Conservation (phyloP, 2,329 filamentous ascomycete genomes). For the Fusarium sp. region DNA sequence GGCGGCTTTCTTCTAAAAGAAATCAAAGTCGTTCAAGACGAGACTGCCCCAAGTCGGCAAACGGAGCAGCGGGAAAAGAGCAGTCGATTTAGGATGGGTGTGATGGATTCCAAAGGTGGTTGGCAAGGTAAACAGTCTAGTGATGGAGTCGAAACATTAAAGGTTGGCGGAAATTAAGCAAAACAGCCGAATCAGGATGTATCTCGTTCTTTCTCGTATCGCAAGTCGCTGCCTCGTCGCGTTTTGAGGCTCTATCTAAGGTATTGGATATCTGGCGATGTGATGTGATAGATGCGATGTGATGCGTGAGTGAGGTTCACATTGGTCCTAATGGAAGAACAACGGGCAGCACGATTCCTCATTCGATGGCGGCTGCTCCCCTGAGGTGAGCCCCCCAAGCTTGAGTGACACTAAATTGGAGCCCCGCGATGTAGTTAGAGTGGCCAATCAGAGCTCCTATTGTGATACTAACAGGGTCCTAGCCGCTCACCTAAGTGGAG, state of each 20-base stretch:
- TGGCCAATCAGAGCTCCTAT: constrained; percentile 27
- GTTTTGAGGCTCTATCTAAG: constrained; percentile 32
- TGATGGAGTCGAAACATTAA: constrained; percentile 31
- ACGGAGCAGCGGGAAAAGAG: constrained; percentile 16
- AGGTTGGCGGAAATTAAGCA: constrained; percentile 9
- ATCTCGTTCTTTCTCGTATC: constrained; percentile 17
- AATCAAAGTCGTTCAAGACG: constrained; percentile 16
- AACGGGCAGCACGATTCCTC: constrained; percentile 37
- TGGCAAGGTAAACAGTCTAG: constrained; percentile 30
- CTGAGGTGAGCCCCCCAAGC: constrained; percentile 40
- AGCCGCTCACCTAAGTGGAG: constrained; percentile 42
- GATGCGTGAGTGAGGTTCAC: constrained; percentile 41
- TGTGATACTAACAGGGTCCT: constrained; percentile 27
- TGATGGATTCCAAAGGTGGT: constrained; percentile 26
- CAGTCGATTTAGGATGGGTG: constrained; percentile 21
- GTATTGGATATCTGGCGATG: constrained; percentile 25
- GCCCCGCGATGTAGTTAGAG: constrained; percentile 32
- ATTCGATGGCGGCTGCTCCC: constrained; percentile 44
- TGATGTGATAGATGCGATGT: constrained; percentile 33
- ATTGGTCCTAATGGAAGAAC: constrained; percentile 30
- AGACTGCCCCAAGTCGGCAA: constrained; percentile 15
- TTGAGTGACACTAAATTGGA: constrained; percentile 45
- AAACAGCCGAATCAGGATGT: constrained; percentile 13
- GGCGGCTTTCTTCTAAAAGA: constrained; percentile 48
- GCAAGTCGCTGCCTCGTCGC: constrained; percentile 18